Evolutionary conservation across 2,329 filamentous ascomycete genomes (phyloP), one percentile per base, ranked within the genome.

Genomic region (Phialophora tarda): DNA sequence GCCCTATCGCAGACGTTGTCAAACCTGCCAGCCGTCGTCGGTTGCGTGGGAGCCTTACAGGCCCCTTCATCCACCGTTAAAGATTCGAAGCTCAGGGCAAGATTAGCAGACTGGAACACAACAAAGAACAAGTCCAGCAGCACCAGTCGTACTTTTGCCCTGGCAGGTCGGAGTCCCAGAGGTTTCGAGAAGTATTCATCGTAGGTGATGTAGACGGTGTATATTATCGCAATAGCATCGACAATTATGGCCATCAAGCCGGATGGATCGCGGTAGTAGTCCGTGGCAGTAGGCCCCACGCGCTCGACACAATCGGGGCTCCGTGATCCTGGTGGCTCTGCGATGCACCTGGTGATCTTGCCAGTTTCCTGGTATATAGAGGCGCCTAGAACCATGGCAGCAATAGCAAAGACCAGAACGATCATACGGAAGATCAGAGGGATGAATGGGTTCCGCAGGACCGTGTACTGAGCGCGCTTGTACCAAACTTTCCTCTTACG

Each of bases 131-230:
- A 84, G 78, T 99, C 95, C 64, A 97, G 86, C 62, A 99, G 87
- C 67, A 98, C 91, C 58, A 99, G 86, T 14, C 91, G 88, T 71
- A 96, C 91, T 77, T 99, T 99, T 57, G 92, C 90, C 64, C 89
- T 89, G 10, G 92, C 88, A 6, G 89, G 89, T 51, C 96, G 90
- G 67, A 99, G 82, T 1, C 95, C 95, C 23, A 99, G 83, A 24
- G 96, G 95, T 76, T 96, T 96, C 32, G 92, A 92, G 4, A 92
- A 95, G 79, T 97, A 98, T 80, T 99, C 95, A 76, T 99, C 95
- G 81, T 89, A 96, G 26, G 93, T 96, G 81, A 98, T 95, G 80
- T 97, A 98, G 57, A 91, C 81, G 63, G 96, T 90, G 79, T 98
- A 99, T 2, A 94, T 88, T 65, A 98, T 85, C 2, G 95, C 94